These are phyloP conservation scores for Diaporthe capsici DNA, from an alignment of 2,329 filamentous ascomycete genomes.

Conservation along the genomic window DNA sequence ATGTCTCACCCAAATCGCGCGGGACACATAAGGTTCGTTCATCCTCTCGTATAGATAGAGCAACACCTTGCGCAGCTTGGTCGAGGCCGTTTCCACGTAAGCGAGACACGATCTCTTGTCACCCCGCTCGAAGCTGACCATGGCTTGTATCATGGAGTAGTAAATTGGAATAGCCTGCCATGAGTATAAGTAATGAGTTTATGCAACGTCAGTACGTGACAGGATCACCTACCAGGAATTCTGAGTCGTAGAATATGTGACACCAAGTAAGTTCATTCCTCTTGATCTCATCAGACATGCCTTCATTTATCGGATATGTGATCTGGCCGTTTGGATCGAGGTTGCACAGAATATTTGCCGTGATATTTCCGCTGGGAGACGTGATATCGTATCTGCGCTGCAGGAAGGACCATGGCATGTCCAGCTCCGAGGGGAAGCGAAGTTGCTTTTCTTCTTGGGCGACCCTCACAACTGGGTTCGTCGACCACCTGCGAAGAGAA, in stretches of 20 bases:
- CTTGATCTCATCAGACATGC: constrained; percentile 44
- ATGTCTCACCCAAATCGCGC: constrained; percentile 50
- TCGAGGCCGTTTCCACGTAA: constrained; percentile 43
- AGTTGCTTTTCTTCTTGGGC: constrained; percentile 52
- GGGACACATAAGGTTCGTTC: constrained; percentile 47
- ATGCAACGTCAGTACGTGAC: background rate
- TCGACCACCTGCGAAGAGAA: constrained; percentile 35
- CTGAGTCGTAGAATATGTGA: constrained; percentile 48
- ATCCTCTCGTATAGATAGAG: constrained; percentile 49
- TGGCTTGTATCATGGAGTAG: constrained; percentile 47
- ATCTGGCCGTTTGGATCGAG: constrained; percentile 44
- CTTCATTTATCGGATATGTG: constrained; percentile 32
- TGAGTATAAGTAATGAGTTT: background rate
- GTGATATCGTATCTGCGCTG: constrained; percentile 50
- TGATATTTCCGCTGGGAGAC: constrained; percentile 52
- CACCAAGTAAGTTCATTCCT: constrained; percentile 51
- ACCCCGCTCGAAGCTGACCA: constrained; percentile 44
- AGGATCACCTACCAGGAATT: constrained; percentile 39
- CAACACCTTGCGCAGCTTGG: constrained; percentile 46
- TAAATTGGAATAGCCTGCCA: constrained; percentile 43
- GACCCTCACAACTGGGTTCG: constrained; percentile 51
- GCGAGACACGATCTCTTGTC: constrained; percentile 43
- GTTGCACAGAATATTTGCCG: constrained; percentile 51
- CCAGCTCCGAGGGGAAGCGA: constrained; percentile 50
- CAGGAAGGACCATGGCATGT: constrained; percentile 50